Base-by-base conservation (phyloP, 2,329 filamentous ascomycete genomes). In the Alternaria arborescens region DNA sequence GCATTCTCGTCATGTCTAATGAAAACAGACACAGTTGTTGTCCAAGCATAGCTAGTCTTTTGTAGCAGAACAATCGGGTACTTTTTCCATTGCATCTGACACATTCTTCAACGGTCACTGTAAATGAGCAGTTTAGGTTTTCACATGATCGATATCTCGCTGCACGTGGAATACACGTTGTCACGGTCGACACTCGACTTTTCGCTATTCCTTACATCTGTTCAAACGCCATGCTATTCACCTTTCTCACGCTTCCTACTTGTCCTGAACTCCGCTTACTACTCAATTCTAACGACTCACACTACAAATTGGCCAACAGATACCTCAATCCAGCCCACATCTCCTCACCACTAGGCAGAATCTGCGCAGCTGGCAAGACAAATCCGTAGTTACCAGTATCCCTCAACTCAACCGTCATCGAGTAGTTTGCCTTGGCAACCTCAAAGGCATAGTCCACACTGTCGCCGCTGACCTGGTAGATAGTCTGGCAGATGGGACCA, bases 401-500 rank as follows among this genome's bases (percentile, higher is more conserved):
- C 56, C 83, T 77, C 61, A 85, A 65, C 75, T 86, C 84, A 18
- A 83, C 79, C 1, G 83, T 83, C 68, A 84, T 84, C 18, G 77
- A 78, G 62, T 79, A 83, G 18, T 78, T 77, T 10, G 83, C 76
- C 50, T 78, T 77, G 1, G 77, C 77, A 5, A 79, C 72, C 60
- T 82, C 80, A 54, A 76, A 74, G 0, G 79, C 78, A 46, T 82
- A 84, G 62, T 85, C 83, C 3, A 81, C 75, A 22, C 77, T 79
- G 46, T 74, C 76, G 10, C 83, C 82, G 12, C 79, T 79, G 3
- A 86, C 85, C 64, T 85, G 81, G 75, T 90, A 90, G 65, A 90
- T 87, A 30, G 86, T 89, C 42, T 77, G 77, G 75, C 88, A 90
- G 62, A 87, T 84, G 0, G 82, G 82, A 0, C 84, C 84, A 64